Evolutionary conservation across 2,329 filamentous ascomycete species (phyloP).

Genomic region (Cordyceps farinosa): DNA sequence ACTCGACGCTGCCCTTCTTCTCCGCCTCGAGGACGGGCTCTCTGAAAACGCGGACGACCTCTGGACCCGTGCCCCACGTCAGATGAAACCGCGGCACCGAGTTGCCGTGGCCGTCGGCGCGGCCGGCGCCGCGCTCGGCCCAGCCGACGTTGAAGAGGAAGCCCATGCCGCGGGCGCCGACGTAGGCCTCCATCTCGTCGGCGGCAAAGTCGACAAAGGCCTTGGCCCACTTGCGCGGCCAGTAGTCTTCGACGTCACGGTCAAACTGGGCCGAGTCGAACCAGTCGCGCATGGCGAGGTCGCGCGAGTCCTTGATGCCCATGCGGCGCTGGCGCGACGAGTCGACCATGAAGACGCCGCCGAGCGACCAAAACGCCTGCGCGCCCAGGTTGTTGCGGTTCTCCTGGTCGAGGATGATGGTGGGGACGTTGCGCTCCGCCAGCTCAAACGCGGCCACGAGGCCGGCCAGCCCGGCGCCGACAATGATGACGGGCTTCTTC

Average conservation of each 20-base stretch:
- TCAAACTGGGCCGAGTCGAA: constrained; percentile 56
- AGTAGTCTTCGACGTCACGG: constrained; percentile 51
- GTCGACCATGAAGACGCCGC: constrained; percentile 58
- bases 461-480: constrained; percentile 56
- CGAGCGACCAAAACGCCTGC: constrained; percentile 62
- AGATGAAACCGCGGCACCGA: constrained; percentile 61
- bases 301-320: constrained; percentile 56
- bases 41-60: constrained; percentile 54
- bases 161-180: constrained; percentile 49
- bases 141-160: constrained; percentile 56
- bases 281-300: constrained; percentile 58
- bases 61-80: constrained; percentile 59
- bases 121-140: constrained; percentile 57
- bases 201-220: constrained; percentile 61
- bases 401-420: constrained; percentile 56
- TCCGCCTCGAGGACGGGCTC: constrained; percentile 54
- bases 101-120: constrained; percentile 57
- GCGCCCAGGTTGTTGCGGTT: constrained; percentile 54
- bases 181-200: constrained; percentile 56
- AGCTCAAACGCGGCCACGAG: constrained; percentile 58
- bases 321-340: constrained; percentile 53
- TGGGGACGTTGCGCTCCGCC: constrained; percentile 45
- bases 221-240: constrained; percentile 60
- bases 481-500: constrained; percentile 47
- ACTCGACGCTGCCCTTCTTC: constrained; percentile 50